phyloP scores from a whole-genome alignment of 139 green algal genomes.

The Mychonastes homosphaera region DNA sequence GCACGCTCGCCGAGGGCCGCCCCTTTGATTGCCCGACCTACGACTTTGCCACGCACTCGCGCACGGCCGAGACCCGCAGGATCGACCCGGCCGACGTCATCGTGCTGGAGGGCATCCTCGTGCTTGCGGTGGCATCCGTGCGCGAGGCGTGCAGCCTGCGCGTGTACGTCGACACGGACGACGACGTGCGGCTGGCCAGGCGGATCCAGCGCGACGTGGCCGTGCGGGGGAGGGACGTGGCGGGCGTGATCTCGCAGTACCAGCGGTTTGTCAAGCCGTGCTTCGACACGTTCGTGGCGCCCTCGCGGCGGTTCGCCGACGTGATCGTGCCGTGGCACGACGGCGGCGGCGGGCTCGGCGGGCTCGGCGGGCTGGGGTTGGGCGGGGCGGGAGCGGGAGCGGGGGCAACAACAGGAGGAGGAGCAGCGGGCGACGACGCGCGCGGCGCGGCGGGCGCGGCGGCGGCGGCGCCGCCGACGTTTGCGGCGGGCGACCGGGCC shows the following conservation, averaged over 20 bases:
- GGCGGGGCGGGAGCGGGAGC: no score
- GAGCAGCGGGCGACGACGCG: no score
- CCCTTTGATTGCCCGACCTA: not conserved
- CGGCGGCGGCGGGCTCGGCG: no score
- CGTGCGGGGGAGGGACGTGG: conserved; percentile 70
- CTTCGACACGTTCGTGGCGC: conserved; percentile 85
- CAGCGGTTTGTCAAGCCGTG: conserved; percentile 88
- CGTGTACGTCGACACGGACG: conserved; percentile 53
- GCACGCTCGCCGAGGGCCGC: not conserved
- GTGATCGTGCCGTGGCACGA: conserved; percentile 87
- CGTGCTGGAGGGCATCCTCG: conserved; percentile 94
- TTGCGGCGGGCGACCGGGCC: no score
- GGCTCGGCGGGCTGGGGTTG: no score
- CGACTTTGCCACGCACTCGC: not conserved
- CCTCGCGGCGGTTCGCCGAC: conserved; percentile 74
- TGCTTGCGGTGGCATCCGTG: conserved; percentile 73
- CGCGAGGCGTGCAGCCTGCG: conserved; percentile 87
- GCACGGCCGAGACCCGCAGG: conserved; percentile 6
- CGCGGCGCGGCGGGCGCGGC: no score
- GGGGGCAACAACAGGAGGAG: not conserved
- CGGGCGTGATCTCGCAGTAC: conserved; percentile 87
- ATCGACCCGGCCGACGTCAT: conserved; percentile 87
- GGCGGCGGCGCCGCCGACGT: no score
- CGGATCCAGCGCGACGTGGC: conserved; percentile 89
- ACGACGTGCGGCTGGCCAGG: conserved; percentile 85